Conservation (phyloP, 768 basidiomycete species). For the Cystobasidium tubakii region DNA sequence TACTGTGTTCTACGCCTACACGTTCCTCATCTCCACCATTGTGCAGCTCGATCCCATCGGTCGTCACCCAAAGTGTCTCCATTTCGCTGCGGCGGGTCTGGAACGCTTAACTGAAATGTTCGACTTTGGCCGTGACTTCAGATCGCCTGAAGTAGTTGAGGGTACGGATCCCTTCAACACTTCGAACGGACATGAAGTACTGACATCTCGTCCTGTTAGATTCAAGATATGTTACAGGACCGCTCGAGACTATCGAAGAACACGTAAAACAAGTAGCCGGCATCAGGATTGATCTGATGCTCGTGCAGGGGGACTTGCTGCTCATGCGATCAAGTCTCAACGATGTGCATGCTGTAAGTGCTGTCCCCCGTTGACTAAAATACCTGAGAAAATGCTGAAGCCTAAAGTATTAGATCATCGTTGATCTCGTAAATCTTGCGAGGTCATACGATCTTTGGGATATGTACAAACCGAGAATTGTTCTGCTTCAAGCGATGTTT, state of each 20-base stretch:
- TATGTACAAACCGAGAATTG: background rate
- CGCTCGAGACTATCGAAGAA: background rate
- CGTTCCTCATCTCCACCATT: slow-evolving; percentile 25
- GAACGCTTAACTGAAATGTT: slow-evolving; percentile 1
- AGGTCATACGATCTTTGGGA: slow-evolving; percentile 16
- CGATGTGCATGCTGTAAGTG: slow-evolving; percentile 17
- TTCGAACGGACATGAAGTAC: background rate
- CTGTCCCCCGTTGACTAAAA: too few relatives aligned
- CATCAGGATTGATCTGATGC: background rate
- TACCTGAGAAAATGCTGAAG: background rate
- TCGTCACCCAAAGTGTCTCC: slow-evolving; percentile 12
- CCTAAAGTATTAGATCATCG: background rate
- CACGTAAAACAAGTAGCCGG: background rate
- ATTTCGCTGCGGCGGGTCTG: slow-evolving; percentile 11
- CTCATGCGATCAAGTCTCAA: slow-evolving; percentile 22
- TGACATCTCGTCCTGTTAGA: background rate
- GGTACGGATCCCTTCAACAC: background rate
- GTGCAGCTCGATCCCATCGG: slow-evolving; percentile 32
- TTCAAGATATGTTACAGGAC: background rate
- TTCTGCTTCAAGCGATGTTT: background rate
- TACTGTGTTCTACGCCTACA: slow-evolving; percentile 26
- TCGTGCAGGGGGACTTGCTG: background rate
- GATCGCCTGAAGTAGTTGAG: background rate
- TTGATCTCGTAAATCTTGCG: background rate
- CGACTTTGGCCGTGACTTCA: background rate